Percentiles rank a stretch among this genome's conserved stretches.
Conservation (phyloP, 129 eudicot species). For the Ambrosia trifida region DNA sequence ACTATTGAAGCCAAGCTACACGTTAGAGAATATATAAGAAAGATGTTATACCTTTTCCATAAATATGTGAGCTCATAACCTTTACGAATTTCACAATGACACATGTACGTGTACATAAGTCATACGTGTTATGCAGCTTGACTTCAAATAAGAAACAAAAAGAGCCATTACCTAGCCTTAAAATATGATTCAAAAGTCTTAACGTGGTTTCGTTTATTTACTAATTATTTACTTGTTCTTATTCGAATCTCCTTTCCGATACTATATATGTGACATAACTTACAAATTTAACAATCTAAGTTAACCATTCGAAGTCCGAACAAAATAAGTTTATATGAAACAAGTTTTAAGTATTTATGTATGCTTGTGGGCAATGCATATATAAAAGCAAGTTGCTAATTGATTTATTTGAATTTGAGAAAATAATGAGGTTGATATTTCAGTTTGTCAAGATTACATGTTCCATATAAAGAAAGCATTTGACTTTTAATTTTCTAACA, state of each 20-base stretch:
- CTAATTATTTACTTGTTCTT: too few species aligned
- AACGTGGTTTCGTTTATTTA: too few species aligned
- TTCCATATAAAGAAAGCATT: not conserved
- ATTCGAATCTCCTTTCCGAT: too few species aligned
- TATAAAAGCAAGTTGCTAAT: not conserved
- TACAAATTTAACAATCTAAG: too few species aligned
- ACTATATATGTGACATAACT: too few species aligned
- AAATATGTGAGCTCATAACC: not conserved
- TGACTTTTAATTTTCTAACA: conserved; percentile 2
- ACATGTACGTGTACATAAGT: too few species aligned
- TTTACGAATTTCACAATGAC: too few species aligned
- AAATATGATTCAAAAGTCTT: too few species aligned
- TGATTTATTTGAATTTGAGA: not conserved
- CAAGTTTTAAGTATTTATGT: not conserved
- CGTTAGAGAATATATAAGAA: not conserved
- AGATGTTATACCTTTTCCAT: not conserved
- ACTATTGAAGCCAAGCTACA: not conserved
- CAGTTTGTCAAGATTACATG: not conserved
- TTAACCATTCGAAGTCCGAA: not conserved
- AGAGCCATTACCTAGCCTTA: not conserved
- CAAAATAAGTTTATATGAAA: not conserved
- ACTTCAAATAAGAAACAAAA: too few species aligned
- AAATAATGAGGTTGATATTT: not conserved
- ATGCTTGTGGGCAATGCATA: conserved; percentile 20
- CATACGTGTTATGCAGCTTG: too few species aligned